Conservation (phyloP, 2,329 filamentous ascomycete species). For the Bipolaris gigantea region DNA sequence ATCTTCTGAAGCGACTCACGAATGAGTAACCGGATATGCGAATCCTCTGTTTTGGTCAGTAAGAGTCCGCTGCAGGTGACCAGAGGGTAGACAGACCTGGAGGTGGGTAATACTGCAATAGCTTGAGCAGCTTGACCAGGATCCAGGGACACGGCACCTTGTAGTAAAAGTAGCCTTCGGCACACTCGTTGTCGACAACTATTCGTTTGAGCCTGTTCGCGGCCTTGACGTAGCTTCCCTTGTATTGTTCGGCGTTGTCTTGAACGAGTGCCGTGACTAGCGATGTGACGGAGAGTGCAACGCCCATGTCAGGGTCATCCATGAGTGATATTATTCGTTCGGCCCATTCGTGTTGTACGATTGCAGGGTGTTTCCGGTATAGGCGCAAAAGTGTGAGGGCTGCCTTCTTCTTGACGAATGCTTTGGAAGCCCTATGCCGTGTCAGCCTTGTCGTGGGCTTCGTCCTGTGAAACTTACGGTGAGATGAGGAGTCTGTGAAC, state of each 20-base stretch:
- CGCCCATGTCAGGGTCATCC: conserved; percentile 93
- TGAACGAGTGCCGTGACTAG: conserved; percentile 92
- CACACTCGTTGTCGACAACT: conserved; percentile 85
- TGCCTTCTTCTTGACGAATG: conserved; percentile 99
- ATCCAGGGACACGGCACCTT: conserved; percentile 99
- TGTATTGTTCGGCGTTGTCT: conserved; percentile 92
- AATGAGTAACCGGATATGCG: conserved; percentile 86
- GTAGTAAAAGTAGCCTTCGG: conserved; percentile 94
- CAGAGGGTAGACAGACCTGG: conserved; percentile 62
- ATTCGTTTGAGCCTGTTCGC: conserved; percentile 87
- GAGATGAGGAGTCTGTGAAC: conserved; percentile 94
- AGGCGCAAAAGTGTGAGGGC: conserved; percentile 88
- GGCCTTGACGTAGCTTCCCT: conserved; percentile 90
- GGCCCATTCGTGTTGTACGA: conserved; percentile 95
- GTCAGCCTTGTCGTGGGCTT: conserved; percentile 23
- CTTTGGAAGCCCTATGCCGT: conserved; percentile 71
- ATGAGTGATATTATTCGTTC: conserved; percentile 98
- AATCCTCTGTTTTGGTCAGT: conserved; percentile 68
- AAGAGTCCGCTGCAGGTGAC: conserved; percentile 5
- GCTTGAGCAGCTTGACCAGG: conserved; percentile 86
- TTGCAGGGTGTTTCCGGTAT: conserved; percentile 91
- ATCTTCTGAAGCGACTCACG: conserved; percentile 90
- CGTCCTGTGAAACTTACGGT: conserved; percentile 63
- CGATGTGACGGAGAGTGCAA: conserved; percentile 92
- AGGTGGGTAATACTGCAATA: conserved; percentile 95